Evolutionary conservation across 805 yeast species (phyloP), one percentile per base, ranked within the genome.

Genomic region (Saccharomycopsis fermentans): DNA sequence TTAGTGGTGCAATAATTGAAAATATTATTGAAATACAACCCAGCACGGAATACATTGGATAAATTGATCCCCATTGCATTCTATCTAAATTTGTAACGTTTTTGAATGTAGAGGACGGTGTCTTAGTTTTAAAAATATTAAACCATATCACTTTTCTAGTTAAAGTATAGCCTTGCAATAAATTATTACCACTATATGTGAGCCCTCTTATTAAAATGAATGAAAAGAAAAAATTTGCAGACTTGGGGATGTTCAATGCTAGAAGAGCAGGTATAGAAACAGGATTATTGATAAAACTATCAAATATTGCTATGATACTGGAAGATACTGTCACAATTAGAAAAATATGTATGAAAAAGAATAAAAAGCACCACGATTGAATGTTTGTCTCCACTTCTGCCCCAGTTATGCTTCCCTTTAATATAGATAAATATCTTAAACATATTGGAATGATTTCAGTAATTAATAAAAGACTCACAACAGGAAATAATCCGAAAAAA

Each of bases 241-340:
- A 87, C 66, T 86, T 87, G 0, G 97, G 96, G 37, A 91, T 74
- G 64, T 90, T 87, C 14, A 79, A 77, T 0, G 96, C 96, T 26
- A 90, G 74, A 57, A 88, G 69, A 5, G 81, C 74, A 0, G 94
- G 90, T 12, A 87, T 79, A 0, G 88, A 81, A 0, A 83, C 81
- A 0, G 96, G 96, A 63, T 80, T 84, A 60, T 80, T 81, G 6
- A 87, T 69, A 4, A 86, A 70, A 58, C 80, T 82, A 62, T 82
- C 82, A 51, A 86, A 69, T 0, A 88, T 75, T 6, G 80, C 82
- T 1, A 86, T 79, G 3, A 87, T 70, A 29, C 96, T 91, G 0
- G 94, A 84, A 65, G 95, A 88, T 39, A 90, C 79, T 0, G 96
- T 86, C 1, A 90, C 90, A 27, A 90, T 92, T 52, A 91, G 70